These are phyloP conservation scores for Drechslerella coelobrocha DNA, from an alignment of 2,329 filamentous ascomycete species.

Conservation along the genomic window DNA sequence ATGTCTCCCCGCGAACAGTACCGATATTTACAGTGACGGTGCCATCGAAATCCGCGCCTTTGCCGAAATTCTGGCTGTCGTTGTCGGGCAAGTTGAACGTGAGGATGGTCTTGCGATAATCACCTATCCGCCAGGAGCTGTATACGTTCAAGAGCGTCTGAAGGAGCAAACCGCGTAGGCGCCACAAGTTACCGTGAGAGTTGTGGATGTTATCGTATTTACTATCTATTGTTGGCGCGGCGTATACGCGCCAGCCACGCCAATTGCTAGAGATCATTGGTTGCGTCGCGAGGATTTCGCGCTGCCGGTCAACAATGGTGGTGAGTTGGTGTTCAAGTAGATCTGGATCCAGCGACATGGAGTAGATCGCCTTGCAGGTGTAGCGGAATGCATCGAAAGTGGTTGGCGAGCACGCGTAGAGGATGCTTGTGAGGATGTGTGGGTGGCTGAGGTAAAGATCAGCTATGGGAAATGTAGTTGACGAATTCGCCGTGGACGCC, in stretches of 20 bases:
- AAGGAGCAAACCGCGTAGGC: constrained; percentile 20
- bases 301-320: constrained; percentile 26
- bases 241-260: neutral
- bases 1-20: constrained; percentile 22
- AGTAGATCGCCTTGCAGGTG: constrained; percentile 43
- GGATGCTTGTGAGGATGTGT: constrained; percentile 29
- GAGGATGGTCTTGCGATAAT: constrained; percentile 30
- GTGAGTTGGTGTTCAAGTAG: constrained; percentile 30
- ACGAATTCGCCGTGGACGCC: neutral
- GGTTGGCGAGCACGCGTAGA: constrained; percentile 35
- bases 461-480: neutral
- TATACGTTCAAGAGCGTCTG: constrained; percentile 30
- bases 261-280: neutral
- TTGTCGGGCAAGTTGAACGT: constrained; percentile 5
- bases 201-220: constrained; percentile 27
- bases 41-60: constrained; percentile 21
- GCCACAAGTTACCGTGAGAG: constrained; percentile 28
- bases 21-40: constrained; percentile 21
- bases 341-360: constrained; percentile 39
- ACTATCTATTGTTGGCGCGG: constrained; percentile 8
- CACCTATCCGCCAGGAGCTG: constrained; percentile 40
- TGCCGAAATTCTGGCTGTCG: neutral
- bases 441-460: constrained; percentile 26
- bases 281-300: neutral
- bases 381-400: constrained; percentile 44